These are phyloP conservation scores for Hymenotorrendiella dingleyae DNA, from an alignment of 2,329 filamentous ascomycete genomes.

Conservation along the genomic window DNA sequence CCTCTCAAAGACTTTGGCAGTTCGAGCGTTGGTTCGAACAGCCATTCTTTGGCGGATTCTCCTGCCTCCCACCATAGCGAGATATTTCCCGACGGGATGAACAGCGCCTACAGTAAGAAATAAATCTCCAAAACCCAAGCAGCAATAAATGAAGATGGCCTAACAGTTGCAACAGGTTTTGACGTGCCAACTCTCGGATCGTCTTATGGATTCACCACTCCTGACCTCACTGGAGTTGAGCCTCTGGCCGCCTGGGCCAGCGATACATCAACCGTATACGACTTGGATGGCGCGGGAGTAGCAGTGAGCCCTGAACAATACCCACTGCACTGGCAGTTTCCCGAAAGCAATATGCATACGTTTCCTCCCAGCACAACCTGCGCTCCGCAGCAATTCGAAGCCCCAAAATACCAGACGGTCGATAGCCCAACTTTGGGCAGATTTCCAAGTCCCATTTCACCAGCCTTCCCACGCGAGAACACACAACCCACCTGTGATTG, in stretches of 20 bases:
- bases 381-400: background rate
- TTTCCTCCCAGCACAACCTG: background rate
- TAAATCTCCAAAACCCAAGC: background rate
- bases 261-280: background rate
- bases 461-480: background rate
- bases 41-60: constrained; percentile 2
- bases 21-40: constrained; percentile 1
- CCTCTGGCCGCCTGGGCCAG: background rate
- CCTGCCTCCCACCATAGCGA: constrained; percentile 2
- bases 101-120: constrained; percentile 1
- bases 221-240: background rate
- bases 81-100: constrained; percentile 1
- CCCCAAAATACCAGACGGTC: background rate
- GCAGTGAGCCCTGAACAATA: background rate
- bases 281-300: background rate
- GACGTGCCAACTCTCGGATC: background rate
- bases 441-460: constrained; percentile 3
- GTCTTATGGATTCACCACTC: background rate
- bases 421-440: background rate
- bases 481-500: background rate
- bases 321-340: background rate
- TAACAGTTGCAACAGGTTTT: background rate
- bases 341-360: background rate
- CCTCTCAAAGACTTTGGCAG: background rate
- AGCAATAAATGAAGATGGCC: background rate